Evolutionary conservation across 2,329 filamentous ascomycete species (phyloP), one percentile per base, ranked within the genome.

Genomic region (Ceratocystis alfenasii): DNA sequence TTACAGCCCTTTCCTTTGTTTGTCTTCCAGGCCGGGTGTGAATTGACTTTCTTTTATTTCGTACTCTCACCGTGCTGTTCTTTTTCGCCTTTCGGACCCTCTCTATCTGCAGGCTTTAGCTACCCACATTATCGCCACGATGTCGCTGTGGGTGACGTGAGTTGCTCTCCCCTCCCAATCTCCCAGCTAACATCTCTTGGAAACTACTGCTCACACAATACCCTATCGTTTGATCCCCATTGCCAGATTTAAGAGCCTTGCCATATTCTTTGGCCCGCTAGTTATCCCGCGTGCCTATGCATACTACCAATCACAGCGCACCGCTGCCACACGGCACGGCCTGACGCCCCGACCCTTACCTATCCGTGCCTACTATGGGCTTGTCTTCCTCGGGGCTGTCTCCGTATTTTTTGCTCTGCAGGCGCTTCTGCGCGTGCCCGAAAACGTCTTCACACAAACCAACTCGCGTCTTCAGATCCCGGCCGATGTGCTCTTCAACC

Each of bases 381-480:
- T 90, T 72, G 76, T 79, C 67, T 72, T 89, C 71, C 78, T 94
- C 71, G 77, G 83, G 73, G 64, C 80, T 70, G 71, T 79, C 57
- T 71, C 77, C 70, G 69, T 75, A 20, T 70, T 76, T 3, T 71
- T 83, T 70, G 72, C 85, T 67, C 71, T 86, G 67, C 81, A 84
- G 67, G 86, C 87, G 17, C 76, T 93, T 0, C 86, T 90, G 0
- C 69, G 90, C 72, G 78, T 83, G 5, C 87, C 89, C 3, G 85
- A 90, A 73, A 96, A 96, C 76, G 78, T 97, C 74, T 96, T 97
- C 79, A 73, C 75, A 36, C 75, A 79, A 20, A 96, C 93, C 0
- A 80, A 85, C 66, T 94, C 90, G 63, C 89, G 92, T 44, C 84
- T 97, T 20, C 88, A 91, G 71, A 93, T 89, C 53, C 86, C 90